phyloP scores from a whole-genome alignment of 768 basidiomycete genomes.

The Boletus sensibilis region DNA sequence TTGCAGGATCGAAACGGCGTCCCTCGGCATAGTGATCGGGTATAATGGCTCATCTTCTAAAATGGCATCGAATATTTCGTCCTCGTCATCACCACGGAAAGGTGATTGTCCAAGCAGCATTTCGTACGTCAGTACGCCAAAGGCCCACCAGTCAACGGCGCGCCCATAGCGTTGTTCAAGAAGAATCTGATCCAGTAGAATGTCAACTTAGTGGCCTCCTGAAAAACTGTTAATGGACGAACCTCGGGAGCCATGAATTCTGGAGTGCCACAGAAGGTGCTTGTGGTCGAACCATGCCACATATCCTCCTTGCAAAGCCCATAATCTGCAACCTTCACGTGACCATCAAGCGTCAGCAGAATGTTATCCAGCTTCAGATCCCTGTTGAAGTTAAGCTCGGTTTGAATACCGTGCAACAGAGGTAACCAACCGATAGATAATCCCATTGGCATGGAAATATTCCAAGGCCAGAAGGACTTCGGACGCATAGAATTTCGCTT shows the following conservation, averaged over 20 bases:
- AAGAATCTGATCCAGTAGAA: constrained; percentile 65
- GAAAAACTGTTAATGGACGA: constrained; percentile 15
- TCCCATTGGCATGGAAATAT: constrained; percentile 98
- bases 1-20: constrained; percentile 93
- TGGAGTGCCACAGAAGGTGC: constrained; percentile 98
- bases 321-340: constrained; percentile 99
- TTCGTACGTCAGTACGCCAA: constrained; percentile 97
- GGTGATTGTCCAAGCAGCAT: constrained; percentile 99
- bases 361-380: constrained; percentile 99
- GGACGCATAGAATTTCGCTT: constrained; percentile 98
- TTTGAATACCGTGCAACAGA: no score
- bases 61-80: constrained; percentile 99
- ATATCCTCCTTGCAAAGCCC: constrained; percentile 99
- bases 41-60: constrained; percentile 97
- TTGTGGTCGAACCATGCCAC: constrained; percentile 95
- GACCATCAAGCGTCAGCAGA: constrained; percentile 91
- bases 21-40: constrained; percentile 98
- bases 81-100: constrained; percentile 98
- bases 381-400: constrained; percentile 40
- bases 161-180: constrained; percentile 99
- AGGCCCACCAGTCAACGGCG: constrained; percentile 99
- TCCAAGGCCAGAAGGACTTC: constrained; percentile 95
- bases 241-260: constrained; percentile 99
- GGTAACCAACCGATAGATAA: constrained; percentile 86
- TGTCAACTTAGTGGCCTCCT: not conserved